These are phyloP conservation scores for Alternaria sp. DNA, from an alignment of 2,329 filamentous ascomycete genomes.

Conservation along the genomic window DNA sequence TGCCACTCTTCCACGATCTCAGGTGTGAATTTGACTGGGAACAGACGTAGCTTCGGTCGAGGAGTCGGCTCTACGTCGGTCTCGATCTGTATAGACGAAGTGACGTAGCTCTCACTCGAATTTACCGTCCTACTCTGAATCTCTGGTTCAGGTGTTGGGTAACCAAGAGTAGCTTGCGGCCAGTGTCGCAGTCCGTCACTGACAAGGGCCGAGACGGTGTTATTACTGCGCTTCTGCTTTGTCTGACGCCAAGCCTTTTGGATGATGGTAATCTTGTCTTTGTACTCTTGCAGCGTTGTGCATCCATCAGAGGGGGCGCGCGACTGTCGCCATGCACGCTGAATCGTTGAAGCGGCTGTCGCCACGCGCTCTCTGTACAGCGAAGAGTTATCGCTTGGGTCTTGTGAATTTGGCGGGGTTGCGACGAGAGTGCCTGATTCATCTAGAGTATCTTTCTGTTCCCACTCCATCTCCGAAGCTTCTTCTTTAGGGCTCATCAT, in stretches of 20 bases:
- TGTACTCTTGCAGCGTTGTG: slow-evolving; percentile 46
- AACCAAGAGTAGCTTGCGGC: slow-evolving; percentile 42
- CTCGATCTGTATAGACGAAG: slow-evolving; percentile 44
- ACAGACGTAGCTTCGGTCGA: slow-evolving; percentile 47
- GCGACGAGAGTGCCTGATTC: slow-evolving; percentile 36
- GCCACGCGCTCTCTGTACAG: slow-evolving; percentile 33
- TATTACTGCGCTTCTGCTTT: slow-evolving; percentile 35
- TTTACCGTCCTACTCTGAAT: slow-evolving; percentile 24
- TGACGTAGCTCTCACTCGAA: slow-evolving; percentile 29
- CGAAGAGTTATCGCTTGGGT: slow-evolving; percentile 31
- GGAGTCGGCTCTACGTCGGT: slow-evolving; percentile 34
- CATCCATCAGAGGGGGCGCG: slow-evolving; percentile 12
- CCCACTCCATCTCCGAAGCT: slow-evolving; percentile 38
- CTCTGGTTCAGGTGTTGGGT: slow-evolving; percentile 44
- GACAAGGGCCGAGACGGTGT: slow-evolving; percentile 41
- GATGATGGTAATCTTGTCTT: slow-evolving; percentile 46
- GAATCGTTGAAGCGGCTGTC: slow-evolving; percentile 43
- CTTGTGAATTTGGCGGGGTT: slow-evolving; percentile 37
- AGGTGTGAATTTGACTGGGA: slow-evolving; percentile 61
- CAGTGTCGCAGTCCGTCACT: slow-evolving; percentile 40
- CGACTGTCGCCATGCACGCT: slow-evolving; percentile 45
- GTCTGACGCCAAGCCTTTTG: slow-evolving; percentile 48
- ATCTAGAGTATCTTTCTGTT: slow-evolving; percentile 33
- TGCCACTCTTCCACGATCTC: slow-evolving; percentile 76
- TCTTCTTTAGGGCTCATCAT: slow-evolving; percentile 41